phyloP scores from a whole-genome alignment of 2,329 filamentous ascomycete genomes.

The Monosporascus sp. region DNA sequence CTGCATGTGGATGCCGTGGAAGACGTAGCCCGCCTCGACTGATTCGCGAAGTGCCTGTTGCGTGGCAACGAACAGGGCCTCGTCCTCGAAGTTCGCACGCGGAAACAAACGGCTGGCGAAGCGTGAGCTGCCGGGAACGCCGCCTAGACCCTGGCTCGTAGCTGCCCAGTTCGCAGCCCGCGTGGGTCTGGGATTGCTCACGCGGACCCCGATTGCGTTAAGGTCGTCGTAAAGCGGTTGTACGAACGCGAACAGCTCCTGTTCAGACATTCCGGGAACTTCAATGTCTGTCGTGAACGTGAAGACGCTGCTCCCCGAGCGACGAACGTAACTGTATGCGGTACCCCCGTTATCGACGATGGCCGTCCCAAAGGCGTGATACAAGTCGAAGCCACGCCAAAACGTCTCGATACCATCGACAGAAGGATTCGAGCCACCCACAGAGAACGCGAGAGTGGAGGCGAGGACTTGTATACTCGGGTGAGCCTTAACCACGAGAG shows the following conservation, averaged over 20 bases:
- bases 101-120: constrained; percentile 29
- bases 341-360: constrained; percentile 30
- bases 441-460: constrained; percentile 15
- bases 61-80: constrained; percentile 15
- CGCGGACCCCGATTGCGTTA: constrained; percentile 22
- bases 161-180: constrained; percentile 26
- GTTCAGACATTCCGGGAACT: constrained; percentile 22
- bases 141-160: constrained; percentile 15
- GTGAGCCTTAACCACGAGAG: constrained; percentile 24
- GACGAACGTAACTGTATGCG: constrained; percentile 29
- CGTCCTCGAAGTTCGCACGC: constrained; percentile 19
- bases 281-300: constrained; percentile 28
- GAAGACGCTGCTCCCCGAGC: constrained; percentile 20
- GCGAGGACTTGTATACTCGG: constrained; percentile 15
- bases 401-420: constrained; percentile 13
- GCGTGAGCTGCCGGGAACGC: constrained; percentile 21
- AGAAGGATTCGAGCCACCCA: constrained; percentile 5
- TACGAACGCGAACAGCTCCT: constrained; percentile 22
- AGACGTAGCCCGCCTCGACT: constrained; percentile 30
- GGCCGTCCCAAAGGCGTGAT: constrained; percentile 27
- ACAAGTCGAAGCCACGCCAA: constrained; percentile 27
- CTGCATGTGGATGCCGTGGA: constrained; percentile 28
- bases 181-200: constrained; percentile 18
- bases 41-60: constrained; percentile 28
- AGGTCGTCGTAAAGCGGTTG: constrained; percentile 28